Base-by-base conservation (phyloP, 2,329 filamentous ascomycete species). In the Penicillium sp. region DNA sequence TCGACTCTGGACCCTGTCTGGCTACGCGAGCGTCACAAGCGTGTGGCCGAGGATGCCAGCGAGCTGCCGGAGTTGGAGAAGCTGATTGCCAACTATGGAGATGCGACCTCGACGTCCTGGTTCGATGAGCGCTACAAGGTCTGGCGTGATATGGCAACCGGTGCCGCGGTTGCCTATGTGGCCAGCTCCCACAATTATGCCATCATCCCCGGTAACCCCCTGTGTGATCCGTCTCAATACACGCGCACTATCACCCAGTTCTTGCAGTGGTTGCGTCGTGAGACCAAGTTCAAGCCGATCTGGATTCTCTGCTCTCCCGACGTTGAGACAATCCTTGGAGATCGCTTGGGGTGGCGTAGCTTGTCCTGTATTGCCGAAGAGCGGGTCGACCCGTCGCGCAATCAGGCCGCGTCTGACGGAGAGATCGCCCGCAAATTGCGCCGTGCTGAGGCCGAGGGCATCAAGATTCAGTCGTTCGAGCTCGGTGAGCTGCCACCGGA, bases 21-120 rank as follows among this genome's bases (percentile, higher is more conserved):
- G 83, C 74, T 70, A 47, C 61, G 46, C 7, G 57, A 61, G 27
- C 67, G 56, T 59, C 69, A 52, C 58, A 68, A 49, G 46, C 58
- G 71, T 10, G 70, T 72, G 55, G 69, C 69, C 9, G 56, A 69
- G 56, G 75, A 69, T 46, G 65, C 70, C 42, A 71, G 75, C 6
- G 76, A 83, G 40, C 74, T 86, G 44, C 89, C 89, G 42, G 77
- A 87, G 0, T 66, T 96, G 4, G 87, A 90, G 65, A 86, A 95
- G 64, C 82, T 96, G 34, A 89, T 96, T 66, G 89, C 89, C 63
- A 96, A 96, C 68, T 96, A 96, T 58, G 90, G 90, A 52, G 90
- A 96, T 68, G 89, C 90, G 1, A 89, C 89, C 40, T 94, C 95
- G 62, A 96, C 90, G 0, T 93, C 89, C 0, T 96, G 89, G 89